Conservation (phyloP, 2,329 filamentous ascomycete genomes). For the Colletotrichum salicis region DNA sequence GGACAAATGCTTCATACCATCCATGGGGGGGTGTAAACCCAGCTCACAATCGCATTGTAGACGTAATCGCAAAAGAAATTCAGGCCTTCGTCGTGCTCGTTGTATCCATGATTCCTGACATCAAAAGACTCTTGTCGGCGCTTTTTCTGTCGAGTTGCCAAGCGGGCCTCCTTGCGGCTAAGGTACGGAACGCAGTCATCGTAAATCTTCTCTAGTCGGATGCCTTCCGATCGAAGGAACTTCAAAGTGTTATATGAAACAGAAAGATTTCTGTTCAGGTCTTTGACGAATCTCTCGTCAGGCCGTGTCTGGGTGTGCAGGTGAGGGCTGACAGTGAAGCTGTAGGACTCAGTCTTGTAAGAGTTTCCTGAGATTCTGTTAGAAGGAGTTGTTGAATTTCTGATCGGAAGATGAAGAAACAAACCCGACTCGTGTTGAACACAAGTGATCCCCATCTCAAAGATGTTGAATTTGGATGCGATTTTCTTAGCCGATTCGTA, state of each 20-base stretch:
- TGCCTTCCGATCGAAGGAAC: slow-evolving; percentile 43
- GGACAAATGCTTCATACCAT: not conserved
- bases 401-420: not conserved
- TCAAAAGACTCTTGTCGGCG: not conserved
- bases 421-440: slow-evolving; percentile 30
- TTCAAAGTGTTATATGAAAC: slow-evolving; percentile 43
- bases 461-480: slow-evolving; percentile 44
- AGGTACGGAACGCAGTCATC: slow-evolving; percentile 46
- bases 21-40: not conserved
- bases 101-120: not conserved
- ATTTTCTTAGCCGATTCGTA: slow-evolving; percentile 44
- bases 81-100: slow-evolving; percentile 1
- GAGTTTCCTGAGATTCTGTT: slow-evolving; percentile 18
- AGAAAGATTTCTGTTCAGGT: slow-evolving; percentile 42
- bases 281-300: slow-evolving; percentile 35
- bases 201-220: slow-evolving; percentile 42
- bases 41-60: not conserved
- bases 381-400: not conserved
- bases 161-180: slow-evolving; percentile 34
- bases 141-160: not conserved
- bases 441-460: slow-evolving; percentile 52
- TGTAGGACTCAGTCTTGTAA: slow-evolving; percentile 44
- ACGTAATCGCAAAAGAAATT: not conserved
- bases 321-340: slow-evolving; percentile 45
- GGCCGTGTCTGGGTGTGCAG: slow-evolving; percentile 34